These are phyloP conservation scores for Penicillium sclerotigenum DNA, from an alignment of 2,329 filamentous ascomycete genomes.

Conservation along the genomic window DNA sequence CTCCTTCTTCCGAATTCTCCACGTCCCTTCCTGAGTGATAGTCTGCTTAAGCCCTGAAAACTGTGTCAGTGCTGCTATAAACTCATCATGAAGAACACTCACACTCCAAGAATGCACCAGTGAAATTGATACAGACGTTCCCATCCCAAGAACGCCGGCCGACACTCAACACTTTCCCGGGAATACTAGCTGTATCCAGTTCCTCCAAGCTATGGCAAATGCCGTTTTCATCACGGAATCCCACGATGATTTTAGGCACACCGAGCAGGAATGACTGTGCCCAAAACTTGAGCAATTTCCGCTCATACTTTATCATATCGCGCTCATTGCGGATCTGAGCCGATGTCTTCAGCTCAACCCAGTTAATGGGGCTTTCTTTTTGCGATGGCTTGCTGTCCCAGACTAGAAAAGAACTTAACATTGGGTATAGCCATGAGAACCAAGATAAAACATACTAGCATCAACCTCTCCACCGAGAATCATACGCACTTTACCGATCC, in stretches of 20 bases:
- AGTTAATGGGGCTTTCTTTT: constrained; percentile 70
- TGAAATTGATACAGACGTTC: constrained; percentile 90
- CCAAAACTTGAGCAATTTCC: constrained; percentile 94
- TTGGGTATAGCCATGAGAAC: neutral
- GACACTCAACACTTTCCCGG: constrained; percentile 65
- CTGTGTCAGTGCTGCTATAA: neutral
- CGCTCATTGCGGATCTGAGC: constrained; percentile 65
- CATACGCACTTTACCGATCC: constrained; percentile 70
- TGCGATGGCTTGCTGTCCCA: constrained; percentile 75
- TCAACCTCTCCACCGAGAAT: constrained; percentile 93
- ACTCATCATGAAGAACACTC: constrained; percentile 32
- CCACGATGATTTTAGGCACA: constrained; percentile 86
- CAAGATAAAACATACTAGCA: constrained; percentile 56
- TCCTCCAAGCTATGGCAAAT: constrained; percentile 71
- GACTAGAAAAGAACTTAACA: constrained; percentile 48
- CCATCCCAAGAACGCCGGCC: constrained; percentile 78
- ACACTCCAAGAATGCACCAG: constrained; percentile 74
- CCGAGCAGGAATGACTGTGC: constrained; percentile 92
- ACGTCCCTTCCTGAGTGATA: constrained; percentile 68
- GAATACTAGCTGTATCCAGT: constrained; percentile 75
- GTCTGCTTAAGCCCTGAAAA: constrained; percentile 59
- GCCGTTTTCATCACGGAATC: constrained; percentile 73
- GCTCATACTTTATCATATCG: constrained; percentile 74
- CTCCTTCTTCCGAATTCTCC: constrained; percentile 69
- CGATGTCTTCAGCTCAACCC: constrained; percentile 94